phyloP scores from a whole-genome alignment of 805 yeast species.

The Tetrapisispora phaffii region DNA sequence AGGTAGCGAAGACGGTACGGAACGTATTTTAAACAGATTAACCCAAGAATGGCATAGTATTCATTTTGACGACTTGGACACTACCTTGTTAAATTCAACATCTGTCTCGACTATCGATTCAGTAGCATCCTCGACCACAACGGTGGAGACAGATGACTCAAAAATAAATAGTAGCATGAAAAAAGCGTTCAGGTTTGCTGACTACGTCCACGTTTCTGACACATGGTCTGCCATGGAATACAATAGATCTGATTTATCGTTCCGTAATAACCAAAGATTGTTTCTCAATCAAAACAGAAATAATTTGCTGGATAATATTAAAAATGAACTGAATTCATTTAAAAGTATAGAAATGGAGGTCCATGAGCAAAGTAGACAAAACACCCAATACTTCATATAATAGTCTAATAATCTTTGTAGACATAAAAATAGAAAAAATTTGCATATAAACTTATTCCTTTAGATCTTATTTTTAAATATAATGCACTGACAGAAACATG shows the following conservation, averaged over 20 bases:
- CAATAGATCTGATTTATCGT: slow-evolving; percentile 19
- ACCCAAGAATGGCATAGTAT: slow-evolving; percentile 20
- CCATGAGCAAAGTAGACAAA: slow-evolving; percentile 47
- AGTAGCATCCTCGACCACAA: not conserved
- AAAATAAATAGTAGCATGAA: not conserved
- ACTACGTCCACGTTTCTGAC: slow-evolving; percentile 20
- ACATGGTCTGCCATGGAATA: slow-evolving; percentile 25
- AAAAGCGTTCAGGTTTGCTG: slow-evolving; percentile 18
- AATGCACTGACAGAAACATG: not conserved
- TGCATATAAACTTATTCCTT: too few relatives aligned
- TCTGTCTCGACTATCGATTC: not conserved
- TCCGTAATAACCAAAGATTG: slow-evolving; percentile 8
- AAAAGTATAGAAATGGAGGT: slow-evolving; percentile 60
- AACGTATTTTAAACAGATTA: slow-evolving; percentile 7
- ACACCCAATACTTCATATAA: slow-evolving; percentile 51
- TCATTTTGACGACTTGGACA: slow-evolving; percentile 9
- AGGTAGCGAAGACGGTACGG: not conserved
- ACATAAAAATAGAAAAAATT: not conserved
- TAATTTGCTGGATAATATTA: slow-evolving; percentile 32
- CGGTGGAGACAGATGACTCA: not conserved
- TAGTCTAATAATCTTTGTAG: not conserved
- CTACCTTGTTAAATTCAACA: not conserved
- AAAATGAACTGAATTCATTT: slow-evolving; percentile 54
- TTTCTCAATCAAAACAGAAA: slow-evolving; percentile 8
- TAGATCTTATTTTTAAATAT: too few relatives aligned